Evolutionary conservation across 257 asterid genomes (phyloP).

Genomic region (Solanum medicagineum): DNA sequence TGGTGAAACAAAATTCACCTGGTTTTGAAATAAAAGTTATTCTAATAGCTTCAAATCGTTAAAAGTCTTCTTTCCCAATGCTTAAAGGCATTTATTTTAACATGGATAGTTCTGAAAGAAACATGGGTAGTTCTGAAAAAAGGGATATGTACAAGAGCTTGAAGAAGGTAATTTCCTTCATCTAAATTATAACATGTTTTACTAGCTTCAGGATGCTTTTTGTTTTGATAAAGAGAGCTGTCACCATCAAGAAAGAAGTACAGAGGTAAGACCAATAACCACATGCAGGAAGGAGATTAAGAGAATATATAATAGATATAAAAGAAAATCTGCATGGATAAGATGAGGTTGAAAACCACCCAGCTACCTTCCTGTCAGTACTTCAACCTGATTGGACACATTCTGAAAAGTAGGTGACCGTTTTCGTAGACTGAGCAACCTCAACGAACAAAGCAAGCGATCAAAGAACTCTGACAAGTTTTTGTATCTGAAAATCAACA

Average conservation of each 20-base stretch:
- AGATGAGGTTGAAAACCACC: background rate
- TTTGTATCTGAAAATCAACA: constrained; percentile 29
- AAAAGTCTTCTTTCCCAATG: background rate
- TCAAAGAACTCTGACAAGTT: constrained; percentile 38
- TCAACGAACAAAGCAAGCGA: constrained; percentile 48
- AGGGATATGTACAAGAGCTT: background rate
- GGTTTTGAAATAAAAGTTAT: background rate
- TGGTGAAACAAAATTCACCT: background rate
- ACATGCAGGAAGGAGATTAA: background rate
- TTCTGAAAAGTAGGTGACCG: constrained; percentile 40
- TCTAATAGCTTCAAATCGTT: background rate
- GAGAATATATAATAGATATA: background rate
- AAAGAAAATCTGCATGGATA: background rate
- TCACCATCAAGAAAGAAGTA: background rate
- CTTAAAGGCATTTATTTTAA: background rate
- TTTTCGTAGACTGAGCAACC: constrained; percentile 52
- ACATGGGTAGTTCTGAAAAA: background rate
- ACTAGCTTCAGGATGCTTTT: background rate
- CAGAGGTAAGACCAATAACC: background rate
- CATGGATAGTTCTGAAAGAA: background rate
- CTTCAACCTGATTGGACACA: constrained; percentile 49
- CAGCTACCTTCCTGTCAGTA: constrained; percentile 55
- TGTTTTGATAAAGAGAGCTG: background rate
- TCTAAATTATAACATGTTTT: background rate
- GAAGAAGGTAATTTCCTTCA: background rate